Evolutionary conservation across 176 grass and related monocot genomes (phyloP).

Genomic region (Paspalum vaginatum): DNA sequence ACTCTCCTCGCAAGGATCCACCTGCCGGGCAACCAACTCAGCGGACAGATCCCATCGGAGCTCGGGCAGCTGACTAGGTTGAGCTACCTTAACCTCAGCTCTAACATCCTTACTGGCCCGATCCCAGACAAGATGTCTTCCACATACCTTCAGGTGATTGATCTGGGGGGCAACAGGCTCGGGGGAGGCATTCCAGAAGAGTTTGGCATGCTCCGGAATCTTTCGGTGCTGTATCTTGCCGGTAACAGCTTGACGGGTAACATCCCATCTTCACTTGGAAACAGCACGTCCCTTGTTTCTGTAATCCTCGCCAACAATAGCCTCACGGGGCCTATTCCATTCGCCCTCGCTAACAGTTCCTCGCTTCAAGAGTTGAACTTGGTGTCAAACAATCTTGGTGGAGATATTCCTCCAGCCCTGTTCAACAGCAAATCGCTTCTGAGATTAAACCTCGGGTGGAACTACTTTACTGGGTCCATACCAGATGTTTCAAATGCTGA

Average conservation of each 20-base stretch:
- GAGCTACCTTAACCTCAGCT: constrained; percentile 46
- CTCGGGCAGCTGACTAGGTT: constrained; percentile 29
- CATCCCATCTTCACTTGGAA: constrained; percentile 5
- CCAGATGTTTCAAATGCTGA: neutral
- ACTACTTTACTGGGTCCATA: neutral
- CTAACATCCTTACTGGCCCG: constrained; percentile 28
- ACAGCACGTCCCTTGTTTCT: neutral
- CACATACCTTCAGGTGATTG: neutral
- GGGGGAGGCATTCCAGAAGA: neutral
- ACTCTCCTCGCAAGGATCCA: no score
- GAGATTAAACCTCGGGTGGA: neutral
- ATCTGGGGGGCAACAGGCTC: neutral
- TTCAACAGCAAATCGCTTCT: constrained; percentile 2
- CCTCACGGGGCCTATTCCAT: neutral
- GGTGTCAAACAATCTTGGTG: neutral
- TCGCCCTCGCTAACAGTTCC: neutral
- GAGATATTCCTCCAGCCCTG: neutral
- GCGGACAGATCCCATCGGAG: constrained; percentile 40
- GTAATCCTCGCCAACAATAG: neutral
- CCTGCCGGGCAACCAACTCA: no score
- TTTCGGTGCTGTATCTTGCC: neutral
- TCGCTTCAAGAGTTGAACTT: neutral
- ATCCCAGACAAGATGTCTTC: constrained; percentile 27
- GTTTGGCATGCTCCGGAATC: neutral
- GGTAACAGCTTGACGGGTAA: neutral